Evolutionary conservation across 768 basidiomycete species (phyloP), one percentile per base, ranked within the genome.

Genomic region (Boletus eberwhitei): DNA sequence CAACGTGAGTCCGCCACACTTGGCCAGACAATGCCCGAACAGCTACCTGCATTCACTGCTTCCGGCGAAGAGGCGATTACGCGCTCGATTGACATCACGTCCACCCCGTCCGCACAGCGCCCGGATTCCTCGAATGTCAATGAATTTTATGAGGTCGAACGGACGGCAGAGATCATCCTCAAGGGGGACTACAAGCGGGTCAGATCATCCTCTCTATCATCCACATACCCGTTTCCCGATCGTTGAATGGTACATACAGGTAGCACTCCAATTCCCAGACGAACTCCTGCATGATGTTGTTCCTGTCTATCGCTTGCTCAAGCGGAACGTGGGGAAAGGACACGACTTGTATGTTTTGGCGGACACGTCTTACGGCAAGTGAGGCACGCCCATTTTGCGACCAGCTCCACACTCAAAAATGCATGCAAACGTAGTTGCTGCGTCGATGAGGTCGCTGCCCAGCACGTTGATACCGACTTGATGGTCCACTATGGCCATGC

Each of bases 341-440:
- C 75, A 74, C 48, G 88, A 95, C 62, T 74, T 92, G 22, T 96
- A 93, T 68, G 87, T 97, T 5, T 79, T 98, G n/a, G 96, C 95
- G 13, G 96, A 99, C 71, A 98, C 95, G 21, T 96, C 95, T 5
- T 98, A 98, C 71, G 97, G 95, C 73, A 95, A 90, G 95, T 85
- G 74, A 61, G 61, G 19, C 9, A 35, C 51, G 5, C 16, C 44
- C 5, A 21, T 64, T 45, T 35, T 44, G 16, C 19, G 41, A 35
- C 45, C n/a, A 11, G 4, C 40, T 24, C 9, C 43, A 44, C 38
- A 32, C 53, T 64, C 26, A 57, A 24, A 32, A 8, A 22, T 32
- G 24, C 36, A 34, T 37, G 6, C 35, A 8, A 36, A 50, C 45
- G n/a, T 41, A 64, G 95, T 64, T 99, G 97, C 64, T 98, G 97